Evolutionary conservation across 2,329 filamentous ascomycete species (phyloP).

Genomic region (Alternaria sp.): DNA sequence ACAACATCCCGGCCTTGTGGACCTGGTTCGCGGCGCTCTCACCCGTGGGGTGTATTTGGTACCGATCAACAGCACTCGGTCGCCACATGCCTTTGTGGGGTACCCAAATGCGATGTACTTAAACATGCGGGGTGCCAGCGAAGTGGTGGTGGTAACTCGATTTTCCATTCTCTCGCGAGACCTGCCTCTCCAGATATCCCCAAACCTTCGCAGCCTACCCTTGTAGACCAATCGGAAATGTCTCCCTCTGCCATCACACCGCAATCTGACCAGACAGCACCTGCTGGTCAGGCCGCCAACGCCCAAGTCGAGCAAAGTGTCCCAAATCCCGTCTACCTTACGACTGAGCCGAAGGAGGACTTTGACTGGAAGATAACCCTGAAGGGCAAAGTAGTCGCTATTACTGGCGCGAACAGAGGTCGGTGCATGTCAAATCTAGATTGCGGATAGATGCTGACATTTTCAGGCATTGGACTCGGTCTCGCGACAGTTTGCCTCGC

Average conservation of each 20-base stretch:
- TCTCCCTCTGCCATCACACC: conserved; percentile 37
- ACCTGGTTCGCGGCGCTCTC: conserved; percentile 1
- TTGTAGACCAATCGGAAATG: conserved; percentile 23
- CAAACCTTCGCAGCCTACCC: conserved; percentile 9
- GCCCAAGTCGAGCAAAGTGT: conserved; percentile 31
- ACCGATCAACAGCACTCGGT: conserved; percentile 3
- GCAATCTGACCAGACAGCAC: conserved; percentile 21
- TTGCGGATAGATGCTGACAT: conserved; percentile 26
- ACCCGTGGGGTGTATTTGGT: not conserved
- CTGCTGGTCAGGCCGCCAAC: conserved; percentile 18
- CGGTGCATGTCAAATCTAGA: conserved; percentile 32
- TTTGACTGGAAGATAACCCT: conserved; percentile 56
- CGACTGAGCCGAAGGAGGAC: conserved; percentile 53
- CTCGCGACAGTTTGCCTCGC: conserved; percentile 55
- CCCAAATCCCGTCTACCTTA: conserved; percentile 45
- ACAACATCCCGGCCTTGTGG: conserved; percentile 3
- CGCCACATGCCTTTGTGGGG: conserved; percentile 19
- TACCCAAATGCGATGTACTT: conserved; percentile 21
- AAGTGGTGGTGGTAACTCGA: conserved; percentile 3
- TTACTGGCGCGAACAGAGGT: conserved; percentile 27
- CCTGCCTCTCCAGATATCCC: conserved; percentile 10
- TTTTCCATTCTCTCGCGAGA: conserved; percentile 12
- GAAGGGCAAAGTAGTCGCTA: conserved; percentile 49
- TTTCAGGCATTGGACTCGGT: conserved; percentile 48
- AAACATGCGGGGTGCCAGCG: conserved; percentile 21